These are phyloP conservation scores for Annona squamosa DNA, from an alignment of 164 flowering plant species.

Conservation along the genomic window DNA sequence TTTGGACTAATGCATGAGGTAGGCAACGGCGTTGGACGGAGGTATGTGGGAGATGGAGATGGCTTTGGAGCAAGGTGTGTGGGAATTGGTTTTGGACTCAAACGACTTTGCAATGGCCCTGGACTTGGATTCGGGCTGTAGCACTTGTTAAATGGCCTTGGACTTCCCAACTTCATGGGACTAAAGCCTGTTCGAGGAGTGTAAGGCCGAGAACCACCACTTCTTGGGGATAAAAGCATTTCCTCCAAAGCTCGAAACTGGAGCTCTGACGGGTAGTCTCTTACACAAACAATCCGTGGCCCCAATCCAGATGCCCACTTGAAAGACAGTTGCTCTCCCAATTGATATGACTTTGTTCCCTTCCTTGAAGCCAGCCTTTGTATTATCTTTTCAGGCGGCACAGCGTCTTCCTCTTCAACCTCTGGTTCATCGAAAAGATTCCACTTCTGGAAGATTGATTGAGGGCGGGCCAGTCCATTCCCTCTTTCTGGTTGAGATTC, in stretches of 20 bases:
- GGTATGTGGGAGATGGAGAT: too few species aligned
- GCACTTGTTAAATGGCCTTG: background rate
- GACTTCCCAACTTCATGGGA: background rate
- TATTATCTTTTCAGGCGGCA: slow-evolving; percentile 45
- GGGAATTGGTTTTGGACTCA: too few species aligned
- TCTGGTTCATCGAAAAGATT: slow-evolving; percentile 19
- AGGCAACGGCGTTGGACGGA: too few species aligned
- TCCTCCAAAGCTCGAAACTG: slow-evolving; percentile 60
- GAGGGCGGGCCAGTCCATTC: slow-evolving; percentile 20
- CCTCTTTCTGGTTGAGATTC: slow-evolving; percentile 24
- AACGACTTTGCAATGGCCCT: background rate
- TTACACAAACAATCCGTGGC: slow-evolving; percentile 70
- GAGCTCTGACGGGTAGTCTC: slow-evolving; percentile 69
- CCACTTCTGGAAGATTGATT: slow-evolving; percentile 17
- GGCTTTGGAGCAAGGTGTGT: too few species aligned
- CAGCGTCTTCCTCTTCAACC: slow-evolving; percentile 24
- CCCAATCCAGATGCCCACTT: slow-evolving; percentile 88
- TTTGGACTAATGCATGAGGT: too few species aligned
- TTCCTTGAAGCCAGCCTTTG: slow-evolving; percentile 57
- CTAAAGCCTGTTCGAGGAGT: background rate
- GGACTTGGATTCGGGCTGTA: background rate
- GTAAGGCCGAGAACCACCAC: slow-evolving; percentile 17
- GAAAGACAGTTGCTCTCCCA: slow-evolving; percentile 65
- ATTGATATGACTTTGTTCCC: slow-evolving; percentile 45
- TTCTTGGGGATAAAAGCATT: slow-evolving; percentile 66